These are phyloP conservation scores for Lactarius quietus DNA, from an alignment of 768 basidiomycete genomes.

Conservation along the genomic window DNA sequence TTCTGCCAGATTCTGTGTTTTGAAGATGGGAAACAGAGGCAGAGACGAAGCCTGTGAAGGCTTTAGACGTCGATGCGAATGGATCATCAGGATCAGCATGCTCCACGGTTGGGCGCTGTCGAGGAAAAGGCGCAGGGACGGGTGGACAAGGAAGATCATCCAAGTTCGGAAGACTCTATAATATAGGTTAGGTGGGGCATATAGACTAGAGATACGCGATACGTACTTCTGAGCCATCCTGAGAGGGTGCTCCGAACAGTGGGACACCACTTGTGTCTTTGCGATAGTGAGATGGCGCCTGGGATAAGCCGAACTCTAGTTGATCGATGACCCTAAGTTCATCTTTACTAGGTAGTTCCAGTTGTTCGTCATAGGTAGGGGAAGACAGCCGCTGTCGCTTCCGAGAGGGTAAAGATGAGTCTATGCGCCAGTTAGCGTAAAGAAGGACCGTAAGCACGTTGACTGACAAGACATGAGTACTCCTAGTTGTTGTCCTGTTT, in stretches of 20 bases:
- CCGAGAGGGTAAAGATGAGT: constrained; percentile 39
- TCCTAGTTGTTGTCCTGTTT: not conserved
- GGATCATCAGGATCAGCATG: constrained; percentile 15
- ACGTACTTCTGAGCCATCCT: constrained; percentile 3
- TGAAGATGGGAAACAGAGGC: not conserved
- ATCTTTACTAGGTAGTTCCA: constrained; percentile 46
- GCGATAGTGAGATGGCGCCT: not conserved
- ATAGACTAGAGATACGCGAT: not conserved
- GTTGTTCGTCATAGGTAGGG: constrained; percentile 48
- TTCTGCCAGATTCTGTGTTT: not conserved
- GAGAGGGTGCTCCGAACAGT: not conserved
- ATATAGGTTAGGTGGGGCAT: not conserved
- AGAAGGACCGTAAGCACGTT: not conserved
- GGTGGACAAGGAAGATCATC: not conserved
- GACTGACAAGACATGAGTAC: constrained; percentile 5
- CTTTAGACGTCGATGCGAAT: constrained; percentile 9
- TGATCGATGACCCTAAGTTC: constrained; percentile 8
- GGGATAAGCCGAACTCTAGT: constrained; percentile 17
- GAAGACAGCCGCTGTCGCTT: constrained; percentile 63
- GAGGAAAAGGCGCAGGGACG: not conserved
- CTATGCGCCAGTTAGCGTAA: constrained; percentile 15
- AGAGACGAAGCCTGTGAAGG: constrained; percentile 1
- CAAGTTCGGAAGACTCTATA: not conserved
- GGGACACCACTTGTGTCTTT: not conserved
- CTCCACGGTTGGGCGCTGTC: not conserved